Conservation (phyloP, 495 filamentous ascomycete species). For the Xylaria intraflava region DNA sequence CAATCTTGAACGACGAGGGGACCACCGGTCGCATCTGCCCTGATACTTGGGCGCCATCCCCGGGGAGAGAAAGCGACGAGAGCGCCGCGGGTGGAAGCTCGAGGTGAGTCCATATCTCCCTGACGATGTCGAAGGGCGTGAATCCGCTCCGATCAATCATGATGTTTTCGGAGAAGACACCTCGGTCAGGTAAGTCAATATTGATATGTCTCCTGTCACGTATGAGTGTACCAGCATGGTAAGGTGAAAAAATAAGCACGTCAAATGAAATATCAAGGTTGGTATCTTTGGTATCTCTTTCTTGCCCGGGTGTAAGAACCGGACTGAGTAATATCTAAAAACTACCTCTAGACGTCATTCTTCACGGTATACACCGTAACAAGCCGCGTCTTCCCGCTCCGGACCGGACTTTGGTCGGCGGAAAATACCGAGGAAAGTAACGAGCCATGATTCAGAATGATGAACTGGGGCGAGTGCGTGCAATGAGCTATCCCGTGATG, state of each 20-base stretch:
- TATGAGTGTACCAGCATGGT: too few species aligned
- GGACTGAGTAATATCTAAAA: too few species aligned
- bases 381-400: constrained; percentile 2
- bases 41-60: background rate
- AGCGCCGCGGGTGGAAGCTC: constrained; percentile 11
- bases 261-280: too few species aligned
- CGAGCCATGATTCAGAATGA: background rate
- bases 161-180: background rate
- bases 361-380: background rate
- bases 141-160: constrained; percentile 5
- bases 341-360: background rate
- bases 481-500: too few species aligned
- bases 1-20: constrained; percentile 31
- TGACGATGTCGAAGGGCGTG: constrained; percentile 10
- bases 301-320: too few species aligned
- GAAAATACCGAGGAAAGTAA: background rate
- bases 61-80: constrained; percentile 11
- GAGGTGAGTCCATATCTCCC: constrained; percentile 14
- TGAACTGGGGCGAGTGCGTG: too few species aligned
- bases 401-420: background rate
- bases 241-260: too few species aligned
- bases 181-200: too few species aligned
- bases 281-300: too few species aligned
- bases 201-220: background rate
- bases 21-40: constrained; percentile 12